Evolutionary conservation across 129 eudicot genomes (phyloP).

Genomic region (Cynara cardunculus): DNA sequence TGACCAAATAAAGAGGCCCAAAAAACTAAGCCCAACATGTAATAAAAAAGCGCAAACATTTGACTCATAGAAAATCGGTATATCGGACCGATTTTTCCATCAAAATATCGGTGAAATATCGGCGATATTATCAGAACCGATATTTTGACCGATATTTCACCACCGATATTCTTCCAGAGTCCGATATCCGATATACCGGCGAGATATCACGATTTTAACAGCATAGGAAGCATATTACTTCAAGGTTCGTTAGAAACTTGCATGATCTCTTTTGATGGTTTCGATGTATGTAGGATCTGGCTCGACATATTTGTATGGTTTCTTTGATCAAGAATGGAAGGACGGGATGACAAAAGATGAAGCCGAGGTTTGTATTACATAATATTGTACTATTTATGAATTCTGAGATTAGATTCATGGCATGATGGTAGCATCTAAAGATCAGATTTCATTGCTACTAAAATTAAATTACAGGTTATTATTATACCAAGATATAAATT

Average conservation of each 20-base stretch:
- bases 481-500: neutral
- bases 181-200: too few relatives aligned
- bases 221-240: too few relatives aligned
- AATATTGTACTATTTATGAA: neutral
- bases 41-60: too few relatives aligned
- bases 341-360: constrained; percentile 70
- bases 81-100: too few relatives aligned
- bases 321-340: constrained; percentile 72
- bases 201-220: too few relatives aligned
- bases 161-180: too few relatives aligned
- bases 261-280: neutral
- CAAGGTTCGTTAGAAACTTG: neutral
- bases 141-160: too few relatives aligned
- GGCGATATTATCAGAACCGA: too few relatives aligned
- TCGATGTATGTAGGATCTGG: constrained; percentile 47
- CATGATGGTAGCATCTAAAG: neutral
- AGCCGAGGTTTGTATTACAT: constrained; percentile 48
- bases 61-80: too few relatives aligned
- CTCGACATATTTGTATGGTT: constrained; percentile 65
- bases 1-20: too few relatives aligned
- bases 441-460: neutral
- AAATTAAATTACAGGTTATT: neutral
- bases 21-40: too few relatives aligned
- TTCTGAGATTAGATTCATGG: neutral
- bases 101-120: too few relatives aligned